A percentile compares a stretch with the other conserved stretches of the same genome.
phyloP scores from a whole-genome alignment of 257 asterid genomes.

The Solanum tarapatanum region DNA sequence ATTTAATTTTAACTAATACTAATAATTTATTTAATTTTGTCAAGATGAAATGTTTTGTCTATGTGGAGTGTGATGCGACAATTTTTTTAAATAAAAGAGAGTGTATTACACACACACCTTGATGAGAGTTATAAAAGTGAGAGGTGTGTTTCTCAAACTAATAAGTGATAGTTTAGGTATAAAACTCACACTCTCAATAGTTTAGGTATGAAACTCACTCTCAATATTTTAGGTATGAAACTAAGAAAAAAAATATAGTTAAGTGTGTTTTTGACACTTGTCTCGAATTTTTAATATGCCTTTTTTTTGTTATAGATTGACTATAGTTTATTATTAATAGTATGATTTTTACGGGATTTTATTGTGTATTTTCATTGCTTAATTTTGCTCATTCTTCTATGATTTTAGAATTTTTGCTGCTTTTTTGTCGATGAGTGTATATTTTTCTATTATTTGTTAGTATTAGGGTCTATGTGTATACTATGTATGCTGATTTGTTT shows the following conservation, averaged over 20 bases:
- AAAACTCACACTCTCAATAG: too few relatives aligned
- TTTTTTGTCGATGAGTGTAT: not conserved
- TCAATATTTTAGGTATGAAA: not conserved
- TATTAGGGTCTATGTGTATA: not conserved
- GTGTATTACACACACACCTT: not conserved
- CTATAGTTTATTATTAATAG: not conserved
- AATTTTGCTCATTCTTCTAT: not conserved
- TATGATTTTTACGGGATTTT: not conserved
- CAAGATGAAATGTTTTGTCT: not conserved
- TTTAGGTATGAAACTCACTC: not conserved
- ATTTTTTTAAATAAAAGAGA: not conserved
- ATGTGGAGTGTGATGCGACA: not conserved
- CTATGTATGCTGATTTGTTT: not conserved
- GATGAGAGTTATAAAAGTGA: not conserved
- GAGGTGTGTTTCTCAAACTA: not conserved
- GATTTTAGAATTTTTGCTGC: too few relatives aligned
- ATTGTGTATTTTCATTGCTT: not conserved
- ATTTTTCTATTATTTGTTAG: not conserved
- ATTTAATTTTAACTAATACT: too few relatives aligned
- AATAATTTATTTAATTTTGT: not conserved
- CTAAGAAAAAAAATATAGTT: too few relatives aligned
- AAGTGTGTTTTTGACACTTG: not conserved
- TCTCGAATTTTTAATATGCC: not conserved
- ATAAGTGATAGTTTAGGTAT: not conserved
- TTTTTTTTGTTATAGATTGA: not conserved